Base-by-base conservation (phyloP, 176 grass and related monocot genomes). In the Elymus sibiricus region DNA sequence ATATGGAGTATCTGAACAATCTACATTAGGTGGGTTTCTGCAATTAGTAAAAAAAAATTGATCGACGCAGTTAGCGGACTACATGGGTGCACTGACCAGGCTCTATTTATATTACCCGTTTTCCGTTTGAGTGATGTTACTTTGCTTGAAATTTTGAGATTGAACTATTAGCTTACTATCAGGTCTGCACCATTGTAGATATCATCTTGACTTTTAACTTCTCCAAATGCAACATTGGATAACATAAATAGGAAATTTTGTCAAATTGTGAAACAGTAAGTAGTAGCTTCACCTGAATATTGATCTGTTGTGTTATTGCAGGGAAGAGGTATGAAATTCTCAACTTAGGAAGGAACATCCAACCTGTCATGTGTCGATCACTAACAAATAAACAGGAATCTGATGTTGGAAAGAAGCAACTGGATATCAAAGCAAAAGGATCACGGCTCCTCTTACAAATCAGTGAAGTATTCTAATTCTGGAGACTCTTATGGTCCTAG, bases 351-450 rank as follows among this genome's bases (percentile, higher is more conserved):
- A 55, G n/a, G 17, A 58, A 26, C 24, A 74, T 86, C 27, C 47
- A 85, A 24, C 74, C 62, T 11, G 26, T 55, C 11, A 55, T 85
- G 4, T 87, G 27, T 3, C 61, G 81, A 15, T 65, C 26, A 68
- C 2, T 83, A 75, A 22, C 12, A 79, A 69, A 66, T 40, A 82
- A 87, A 43, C 84, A 94, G 86, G 83, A 60, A 88, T 47, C 16
- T 84, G 79, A 90, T 73, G 70, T 65, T 46, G 61, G 34, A 70
- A 88, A 66, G 28, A 93, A 87, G 87, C 71, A 83, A 78, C 17
- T 93, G 70, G 91, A 87, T 83, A 59, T 95, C 74, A 90, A 98
- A 87, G 86, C 80, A 85, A 87, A 90, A 90, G 90, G 34, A 91
- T 83, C 70, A 21, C 35, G 49, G 6, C 60, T 95, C 62, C 38